Evolutionary conservation across 1,284 basidiomycete species (phyloP).

Genomic region (Irpex sp.): DNA sequence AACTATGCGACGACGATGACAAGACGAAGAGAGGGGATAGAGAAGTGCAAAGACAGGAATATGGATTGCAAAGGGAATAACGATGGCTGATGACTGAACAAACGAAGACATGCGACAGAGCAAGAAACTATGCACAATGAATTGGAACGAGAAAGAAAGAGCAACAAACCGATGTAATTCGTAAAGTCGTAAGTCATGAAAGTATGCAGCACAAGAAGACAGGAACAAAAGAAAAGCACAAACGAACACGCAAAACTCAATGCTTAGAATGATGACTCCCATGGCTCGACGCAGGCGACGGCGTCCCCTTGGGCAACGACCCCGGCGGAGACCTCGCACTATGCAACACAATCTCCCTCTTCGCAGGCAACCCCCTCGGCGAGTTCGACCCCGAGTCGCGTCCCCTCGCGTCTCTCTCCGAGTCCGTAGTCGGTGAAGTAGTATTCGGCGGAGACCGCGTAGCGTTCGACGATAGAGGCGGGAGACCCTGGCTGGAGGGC

Average conservation of each 20-base stretch:
- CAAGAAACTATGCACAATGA: too few species aligned
- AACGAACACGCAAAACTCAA: not conserved
- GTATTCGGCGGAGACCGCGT: constrained; percentile 56
- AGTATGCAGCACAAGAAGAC: not conserved
- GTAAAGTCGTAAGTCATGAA: not conserved
- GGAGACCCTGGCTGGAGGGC: constrained; percentile 31
- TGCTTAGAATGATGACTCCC: constrained; percentile 5
- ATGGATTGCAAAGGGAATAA: too few species aligned
- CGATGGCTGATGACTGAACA: too few species aligned
- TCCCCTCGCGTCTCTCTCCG: constrained; percentile 39
- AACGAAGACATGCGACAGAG: too few species aligned
- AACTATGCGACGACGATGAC: too few species aligned
- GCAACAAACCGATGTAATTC: too few species aligned
- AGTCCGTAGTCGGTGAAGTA: constrained; percentile 36
- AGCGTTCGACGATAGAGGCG: constrained; percentile 39
- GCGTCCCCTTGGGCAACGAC: constrained; percentile 25
- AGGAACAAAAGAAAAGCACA: not conserved
- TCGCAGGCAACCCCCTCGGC: constrained; percentile 30
- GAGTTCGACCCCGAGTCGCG: constrained; percentile 25
- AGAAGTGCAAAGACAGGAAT: too few species aligned
- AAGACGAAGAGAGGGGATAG: too few species aligned
- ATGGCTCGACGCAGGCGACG: constrained; percentile 30
- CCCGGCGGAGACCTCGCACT: constrained; percentile 33
- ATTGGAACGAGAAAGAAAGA: too few species aligned
- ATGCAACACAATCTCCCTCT: constrained; percentile 46